Conservation (phyloP, 2,329 filamentous ascomycete species). For the Tolypocladium capitatum region DNA sequence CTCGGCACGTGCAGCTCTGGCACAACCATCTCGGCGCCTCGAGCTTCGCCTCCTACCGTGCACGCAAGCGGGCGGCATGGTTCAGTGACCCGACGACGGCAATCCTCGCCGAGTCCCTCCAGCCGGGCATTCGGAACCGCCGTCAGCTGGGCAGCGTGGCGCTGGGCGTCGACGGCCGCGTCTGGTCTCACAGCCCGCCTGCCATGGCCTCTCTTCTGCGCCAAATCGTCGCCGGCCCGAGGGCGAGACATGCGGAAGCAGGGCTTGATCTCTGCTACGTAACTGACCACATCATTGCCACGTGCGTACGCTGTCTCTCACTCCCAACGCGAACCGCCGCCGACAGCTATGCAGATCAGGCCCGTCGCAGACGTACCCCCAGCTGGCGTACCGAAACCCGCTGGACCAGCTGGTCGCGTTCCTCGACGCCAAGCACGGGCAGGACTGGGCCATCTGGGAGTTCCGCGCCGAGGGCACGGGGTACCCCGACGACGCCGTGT, state of each 20-base stretch:
- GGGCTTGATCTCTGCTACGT: slow-evolving; percentile 93
- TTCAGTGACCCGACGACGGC: not conserved
- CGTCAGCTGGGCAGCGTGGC: not conserved
- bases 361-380: slow-evolving; percentile 77
- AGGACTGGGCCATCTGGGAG: slow-evolving; percentile 93
- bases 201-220: slow-evolving; percentile 73
- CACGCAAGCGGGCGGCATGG: not conserved
- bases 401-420: slow-evolving; percentile 77
- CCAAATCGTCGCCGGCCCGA: slow-evolving; percentile 81
- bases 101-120: too few species aligned
- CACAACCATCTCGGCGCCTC: not conserved
- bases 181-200: too few species aligned
- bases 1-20: too few species aligned
- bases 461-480: slow-evolving; percentile 94
- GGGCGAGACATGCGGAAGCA: slow-evolving; percentile 72
- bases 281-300: slow-evolving; percentile 61
- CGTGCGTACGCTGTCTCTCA: slow-evolving; percentile 25
- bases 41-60: not conserved
- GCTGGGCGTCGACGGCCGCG: not conserved
- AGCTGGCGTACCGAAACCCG: slow-evolving; percentile 87
- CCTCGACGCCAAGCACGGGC: slow-evolving; percentile 70
- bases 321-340: not conserved
- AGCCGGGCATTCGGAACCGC: not conserved
- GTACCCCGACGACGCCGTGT: slow-evolving; percentile 83
- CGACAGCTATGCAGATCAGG: slow-evolving; percentile 52